Evolutionary conservation across 441 rosid species (phyloP), one percentile per base, ranked within the genome.

Genomic region (Metrosideros polymorpha): DNA sequence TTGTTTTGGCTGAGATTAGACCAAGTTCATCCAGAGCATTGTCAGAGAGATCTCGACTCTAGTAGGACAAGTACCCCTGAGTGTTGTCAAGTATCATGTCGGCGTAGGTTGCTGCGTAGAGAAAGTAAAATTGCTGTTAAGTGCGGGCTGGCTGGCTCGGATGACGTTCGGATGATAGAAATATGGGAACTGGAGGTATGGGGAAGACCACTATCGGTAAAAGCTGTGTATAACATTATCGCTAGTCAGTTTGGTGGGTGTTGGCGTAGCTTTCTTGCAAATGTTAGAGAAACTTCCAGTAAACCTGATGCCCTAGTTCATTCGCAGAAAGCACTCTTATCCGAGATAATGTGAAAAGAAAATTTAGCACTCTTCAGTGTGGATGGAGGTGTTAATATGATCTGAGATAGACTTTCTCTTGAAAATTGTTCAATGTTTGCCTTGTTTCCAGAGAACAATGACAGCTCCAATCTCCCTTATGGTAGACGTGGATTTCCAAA

Each of bases 111-210:
- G 19, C 2, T 1, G 1, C 35, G 66, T 6, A 14, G 66, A 57
- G 3, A 1, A 59, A 59, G 66, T 59, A 3, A 59, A 0, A 1
- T 59, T 9, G 0, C 29, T 29, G 66, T 59, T 29, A 56, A 56
- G 7, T 12, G 12, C 2, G 1, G 17, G 30, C 4, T 27, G 5
- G 12, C 2, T 0, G 17, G 30, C 4, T 27, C 15, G 0, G 15
- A 27, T 56, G 61, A n/a, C 5, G 9, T 1, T 3, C 66, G 9
- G 9, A 59, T 14, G 9, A 14, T 59, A 59, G 66, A 35, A 59
- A 59, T 59, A 59, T 59, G 66, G 66, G 66, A 13, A 0, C 35
- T 59, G 35, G 66, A 29, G 66, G 66, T 0, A 0, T 59, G 0
- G 66, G 66, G 18, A 59, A 59, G 66, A 59, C 66, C 35, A 59